These are phyloP conservation scores for Solanum rostratum DNA, from an alignment of 257 asterid genomes.

Conservation along the genomic window DNA sequence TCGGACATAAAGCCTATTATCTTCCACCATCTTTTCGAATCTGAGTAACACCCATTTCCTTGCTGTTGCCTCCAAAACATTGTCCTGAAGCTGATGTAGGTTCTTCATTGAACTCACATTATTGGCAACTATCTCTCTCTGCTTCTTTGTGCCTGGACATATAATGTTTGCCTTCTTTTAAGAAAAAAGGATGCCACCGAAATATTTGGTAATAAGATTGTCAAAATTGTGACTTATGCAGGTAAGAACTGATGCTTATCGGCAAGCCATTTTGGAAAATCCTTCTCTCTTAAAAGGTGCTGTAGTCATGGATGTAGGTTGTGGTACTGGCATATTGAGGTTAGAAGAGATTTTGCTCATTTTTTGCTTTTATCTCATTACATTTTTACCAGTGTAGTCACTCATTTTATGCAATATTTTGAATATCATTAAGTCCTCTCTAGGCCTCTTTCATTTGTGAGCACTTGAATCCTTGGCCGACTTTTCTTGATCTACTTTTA, in stretches of 20 bases:
- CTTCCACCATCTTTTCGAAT: neutral
- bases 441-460: neutral
- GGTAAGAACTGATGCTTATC: constrained; percentile 88
- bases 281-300: constrained; percentile 70
- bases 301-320: constrained; percentile 91
- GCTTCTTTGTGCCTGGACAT: neutral
- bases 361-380: neutral
- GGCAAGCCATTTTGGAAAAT: constrained; percentile 70
- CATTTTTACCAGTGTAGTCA: neutral
- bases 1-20: neutral
- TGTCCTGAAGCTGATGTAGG: neutral
- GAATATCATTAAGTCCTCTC: neutral
- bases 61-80: neutral
- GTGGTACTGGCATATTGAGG: constrained; percentile 98
- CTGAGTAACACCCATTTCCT: neutral
- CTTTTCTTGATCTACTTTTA: neutral
- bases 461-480: neutral
- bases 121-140: neutral
- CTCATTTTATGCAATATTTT: neutral
- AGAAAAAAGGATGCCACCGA: neutral
- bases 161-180: neutral
- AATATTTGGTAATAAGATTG: neutral
- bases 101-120: neutral
- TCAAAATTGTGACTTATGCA: constrained; percentile 13
- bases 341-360: constrained; percentile 5